A percentile compares a stretch with the other conserved stretches of the same genome.
phyloP scores from a whole-genome alignment of 202 grass and related monocot genomes.

The Musa balbisiana region DNA sequence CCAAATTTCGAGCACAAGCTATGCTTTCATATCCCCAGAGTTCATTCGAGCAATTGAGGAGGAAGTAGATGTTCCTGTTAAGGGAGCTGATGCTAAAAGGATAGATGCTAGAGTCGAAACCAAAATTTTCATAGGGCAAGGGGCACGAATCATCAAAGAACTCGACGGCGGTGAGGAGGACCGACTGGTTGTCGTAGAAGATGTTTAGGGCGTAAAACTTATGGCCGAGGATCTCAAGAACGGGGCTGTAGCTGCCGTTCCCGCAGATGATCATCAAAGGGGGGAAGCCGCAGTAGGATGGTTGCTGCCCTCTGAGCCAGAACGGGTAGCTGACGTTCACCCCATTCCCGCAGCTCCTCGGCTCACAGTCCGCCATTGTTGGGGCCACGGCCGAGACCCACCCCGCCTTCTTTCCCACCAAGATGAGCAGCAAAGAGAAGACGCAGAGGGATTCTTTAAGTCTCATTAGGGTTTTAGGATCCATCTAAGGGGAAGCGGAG shows the following conservation, averaged over 20 bases:
- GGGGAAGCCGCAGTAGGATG: slow-evolving; percentile 30
- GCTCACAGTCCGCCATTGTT: too few relatives aligned
- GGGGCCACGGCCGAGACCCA: too few relatives aligned
- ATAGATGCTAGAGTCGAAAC: background rate
- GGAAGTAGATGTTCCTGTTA: background rate
- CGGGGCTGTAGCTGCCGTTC: background rate
- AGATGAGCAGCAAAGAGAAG: too few relatives aligned
- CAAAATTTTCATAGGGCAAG: background rate
- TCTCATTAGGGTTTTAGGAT: too few relatives aligned
- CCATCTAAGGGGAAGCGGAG: too few relatives aligned
- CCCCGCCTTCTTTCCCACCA: too few relatives aligned
- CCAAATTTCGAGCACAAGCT: background rate
- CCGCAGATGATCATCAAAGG: slow-evolving; percentile 28
- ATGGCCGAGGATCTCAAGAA: background rate
- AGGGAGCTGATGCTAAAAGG: background rate
- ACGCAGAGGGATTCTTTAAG: too few relatives aligned
- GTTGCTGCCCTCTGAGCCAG: slow-evolving; percentile 10
- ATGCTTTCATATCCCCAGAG: background rate
- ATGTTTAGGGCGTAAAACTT: slow-evolving; percentile 28
- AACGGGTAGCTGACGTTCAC: slow-evolving; percentile 33
- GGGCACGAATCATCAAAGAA: background rate
- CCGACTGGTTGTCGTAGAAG: slow-evolving; percentile 26
- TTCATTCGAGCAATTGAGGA: background rate
- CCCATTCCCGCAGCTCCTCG: too few relatives aligned
- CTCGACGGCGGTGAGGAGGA: slow-evolving; percentile 15